Conservation (phyloP, 2,329 filamentous ascomycete species). For the Ploettnerulaceae sp. region DNA sequence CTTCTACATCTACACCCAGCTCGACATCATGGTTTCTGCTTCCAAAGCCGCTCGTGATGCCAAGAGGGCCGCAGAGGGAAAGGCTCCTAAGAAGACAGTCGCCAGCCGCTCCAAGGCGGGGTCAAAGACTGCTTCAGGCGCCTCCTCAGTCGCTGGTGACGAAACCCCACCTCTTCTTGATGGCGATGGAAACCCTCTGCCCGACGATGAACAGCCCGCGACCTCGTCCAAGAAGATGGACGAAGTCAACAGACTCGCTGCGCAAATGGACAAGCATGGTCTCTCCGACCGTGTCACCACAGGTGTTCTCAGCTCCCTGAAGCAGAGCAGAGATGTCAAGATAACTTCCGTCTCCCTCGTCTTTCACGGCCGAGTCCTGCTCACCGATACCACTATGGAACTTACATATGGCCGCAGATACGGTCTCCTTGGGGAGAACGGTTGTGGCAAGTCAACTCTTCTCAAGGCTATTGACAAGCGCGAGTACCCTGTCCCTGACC, state of each 20-base stretch:
- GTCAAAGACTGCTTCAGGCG: constrained; percentile 59
- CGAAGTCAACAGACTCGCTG: constrained; percentile 78
- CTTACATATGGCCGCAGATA: constrained; percentile 78
- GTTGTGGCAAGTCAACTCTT: constrained; percentile 97
- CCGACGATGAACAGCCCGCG: constrained; percentile 58
- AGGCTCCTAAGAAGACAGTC: constrained; percentile 72
- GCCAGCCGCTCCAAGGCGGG: constrained; percentile 60
- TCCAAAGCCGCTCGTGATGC: constrained; percentile 69
- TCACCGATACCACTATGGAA: constrained; percentile 91
- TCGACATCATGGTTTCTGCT: constrained; percentile 56
- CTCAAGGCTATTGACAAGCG: constrained; percentile 90
- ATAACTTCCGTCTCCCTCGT: constrained; percentile 90
- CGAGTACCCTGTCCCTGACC: constrained; percentile 93
- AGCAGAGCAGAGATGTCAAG: constrained; percentile 75
- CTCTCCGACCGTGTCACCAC: constrained; percentile 97
- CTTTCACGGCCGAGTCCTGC: constrained; percentile 95
- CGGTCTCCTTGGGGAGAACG: constrained; percentile 95
- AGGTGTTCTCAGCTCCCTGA: constrained; percentile 83
- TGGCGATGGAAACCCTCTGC: constrained; percentile 50
- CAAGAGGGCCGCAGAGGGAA: constrained; percentile 67
- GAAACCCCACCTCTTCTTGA: constrained; percentile 58
- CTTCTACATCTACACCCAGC: neutral
- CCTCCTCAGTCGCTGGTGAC: constrained; percentile 66
- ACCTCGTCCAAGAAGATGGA: constrained; percentile 69
- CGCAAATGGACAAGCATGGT: constrained; percentile 94